Evolutionary conservation across 2,329 filamentous ascomycete genomes (phyloP), one percentile per base, ranked within the genome.

Genomic region (Monilinia polystroma): DNA sequence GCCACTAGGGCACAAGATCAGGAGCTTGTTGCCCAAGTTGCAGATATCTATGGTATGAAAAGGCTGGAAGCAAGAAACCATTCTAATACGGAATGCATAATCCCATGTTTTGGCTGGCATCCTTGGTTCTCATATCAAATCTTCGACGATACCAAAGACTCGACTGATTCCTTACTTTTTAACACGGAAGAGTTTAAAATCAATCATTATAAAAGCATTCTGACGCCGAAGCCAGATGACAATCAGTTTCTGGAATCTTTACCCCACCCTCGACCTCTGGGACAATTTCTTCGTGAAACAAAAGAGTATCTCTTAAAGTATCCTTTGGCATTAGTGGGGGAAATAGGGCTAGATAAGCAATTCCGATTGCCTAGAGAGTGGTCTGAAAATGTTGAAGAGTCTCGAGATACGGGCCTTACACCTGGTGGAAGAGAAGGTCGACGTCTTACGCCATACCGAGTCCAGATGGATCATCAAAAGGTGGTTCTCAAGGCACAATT

Each of bases 81-180:
- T 23, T 63, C 73, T 57, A 64, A 45, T 62, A 57, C 69, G 35
- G 78, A 81, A 67, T 81, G 80, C 68, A 76, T 88, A 32, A 72
- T 94, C 4, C 90, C 91, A 0, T 87, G 87, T n/a, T 94, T 93
- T 78, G 91, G 91, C 26, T 93, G 91, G 90, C 91, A 95, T 75
- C 91, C 91, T 0, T 95, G 91, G 91, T 94, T 93, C 77, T 90
- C 90, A 1, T 82, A 94, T 76, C 87, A 91, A 70, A 83, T 95
- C 73, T 92, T 87, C 74, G 84, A 88, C 73, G 87, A 91, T 76
- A 77, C 75, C 26, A 75, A 75, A 51, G 68, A 64, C 68, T 71
- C 47, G 23, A 32, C 64, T 14, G 16, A 63, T 35, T 54, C 72
- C 35, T 26, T 35, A 20, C 1, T 55, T 23, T 38, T 64, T 26